Percentiles rank a stretch among this genome's conserved stretches.
These are phyloP conservation scores for Linaria vulgaris DNA, from an alignment of 257 asterid genomes.

Conservation along the genomic window DNA sequence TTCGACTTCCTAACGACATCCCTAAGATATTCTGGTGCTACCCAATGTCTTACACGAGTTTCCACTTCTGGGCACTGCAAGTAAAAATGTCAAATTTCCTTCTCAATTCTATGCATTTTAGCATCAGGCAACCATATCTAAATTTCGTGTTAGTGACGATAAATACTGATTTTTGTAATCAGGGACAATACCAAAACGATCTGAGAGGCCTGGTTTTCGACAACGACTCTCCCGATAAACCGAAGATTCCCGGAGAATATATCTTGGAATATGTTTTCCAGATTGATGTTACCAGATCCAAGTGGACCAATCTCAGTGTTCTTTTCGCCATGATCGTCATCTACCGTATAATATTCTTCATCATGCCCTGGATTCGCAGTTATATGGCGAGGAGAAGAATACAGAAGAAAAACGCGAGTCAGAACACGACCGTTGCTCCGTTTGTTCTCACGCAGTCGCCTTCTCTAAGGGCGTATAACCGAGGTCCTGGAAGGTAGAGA, in stretches of 20 bases:
- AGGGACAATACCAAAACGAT: slow-evolving; percentile 98
- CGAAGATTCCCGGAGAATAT: slow-evolving; percentile 89
- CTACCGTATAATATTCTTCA: slow-evolving; percentile 85
- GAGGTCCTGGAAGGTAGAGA: slow-evolving; percentile 29
- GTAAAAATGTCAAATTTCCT: slow-evolving; percentile 27
- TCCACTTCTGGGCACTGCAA: slow-evolving; percentile 99
- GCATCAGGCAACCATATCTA: too few relatives aligned
- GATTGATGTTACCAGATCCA: slow-evolving; percentile 72
- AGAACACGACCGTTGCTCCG: slow-evolving; percentile 64
- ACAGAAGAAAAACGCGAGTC: slow-evolving; percentile 61
- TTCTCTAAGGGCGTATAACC: slow-evolving; percentile 71
- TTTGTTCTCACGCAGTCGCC: slow-evolving; percentile 89
- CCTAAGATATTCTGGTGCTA: slow-evolving; percentile 98
- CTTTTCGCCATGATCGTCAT: slow-evolving; percentile 75
- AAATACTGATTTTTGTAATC: slow-evolving; percentile 12
- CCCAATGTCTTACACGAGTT: slow-evolving; percentile 98
- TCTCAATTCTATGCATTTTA: too few relatives aligned
- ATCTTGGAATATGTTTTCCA: slow-evolving; percentile 80
- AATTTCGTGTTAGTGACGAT: too few relatives aligned
- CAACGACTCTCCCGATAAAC: slow-evolving; percentile 73
- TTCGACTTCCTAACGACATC: slow-evolving; percentile 94
- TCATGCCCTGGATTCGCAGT: slow-evolving; percentile 93
- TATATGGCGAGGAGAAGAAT: slow-evolving; percentile 82
- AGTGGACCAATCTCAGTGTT: slow-evolving; percentile 83
- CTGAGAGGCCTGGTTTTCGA: slow-evolving; percentile 76